These are phyloP conservation scores for Quercus berberidifolia DNA, from an alignment of 306 rosid species.

Conservation along the genomic window DNA sequence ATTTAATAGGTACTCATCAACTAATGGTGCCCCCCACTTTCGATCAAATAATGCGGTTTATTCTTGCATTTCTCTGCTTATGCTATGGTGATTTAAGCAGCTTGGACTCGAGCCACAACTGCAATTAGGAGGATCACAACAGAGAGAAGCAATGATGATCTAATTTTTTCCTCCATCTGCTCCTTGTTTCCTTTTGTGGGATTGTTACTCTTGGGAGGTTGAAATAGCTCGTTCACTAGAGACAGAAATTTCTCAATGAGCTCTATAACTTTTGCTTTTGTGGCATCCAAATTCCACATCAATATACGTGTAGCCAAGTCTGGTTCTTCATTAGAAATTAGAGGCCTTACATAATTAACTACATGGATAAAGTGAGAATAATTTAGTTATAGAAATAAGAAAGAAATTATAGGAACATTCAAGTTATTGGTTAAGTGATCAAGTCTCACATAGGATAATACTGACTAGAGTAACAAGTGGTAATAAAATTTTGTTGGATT, in stretches of 20 bases:
- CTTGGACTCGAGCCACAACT: constrained; percentile 39
- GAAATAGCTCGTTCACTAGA: constrained; percentile 48
- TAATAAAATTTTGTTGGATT: neutral
- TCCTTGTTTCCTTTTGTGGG: constrained; percentile 11
- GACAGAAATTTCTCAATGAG: constrained; percentile 47
- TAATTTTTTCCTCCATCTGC: constrained; percentile 41
- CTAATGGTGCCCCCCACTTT: neutral
- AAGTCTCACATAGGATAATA: neutral
- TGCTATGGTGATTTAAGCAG: constrained; percentile 14
- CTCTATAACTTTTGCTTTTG: constrained; percentile 47
- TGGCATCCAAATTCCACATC: constrained; percentile 47
- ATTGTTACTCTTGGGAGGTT: constrained; percentile 19
- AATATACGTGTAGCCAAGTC: constrained; percentile 33
- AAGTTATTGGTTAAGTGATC: neutral
- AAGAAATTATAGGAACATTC: neutral
- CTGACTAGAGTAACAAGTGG: neutral
- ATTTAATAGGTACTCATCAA: neutral
- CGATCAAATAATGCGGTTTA: neutral
- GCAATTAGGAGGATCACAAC: constrained; percentile 51
- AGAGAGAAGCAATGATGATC: constrained; percentile 55
- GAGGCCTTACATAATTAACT: constrained; percentile 34
- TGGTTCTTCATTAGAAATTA: constrained; percentile 17
- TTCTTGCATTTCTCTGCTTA: neutral
- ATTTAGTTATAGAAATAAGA: neutral
- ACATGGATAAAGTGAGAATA: neutral